Evolutionary conservation across 257 asterid genomes (phyloP), one percentile per base, ranked within the genome.

Genomic region (Salvia rosmarinus): DNA sequence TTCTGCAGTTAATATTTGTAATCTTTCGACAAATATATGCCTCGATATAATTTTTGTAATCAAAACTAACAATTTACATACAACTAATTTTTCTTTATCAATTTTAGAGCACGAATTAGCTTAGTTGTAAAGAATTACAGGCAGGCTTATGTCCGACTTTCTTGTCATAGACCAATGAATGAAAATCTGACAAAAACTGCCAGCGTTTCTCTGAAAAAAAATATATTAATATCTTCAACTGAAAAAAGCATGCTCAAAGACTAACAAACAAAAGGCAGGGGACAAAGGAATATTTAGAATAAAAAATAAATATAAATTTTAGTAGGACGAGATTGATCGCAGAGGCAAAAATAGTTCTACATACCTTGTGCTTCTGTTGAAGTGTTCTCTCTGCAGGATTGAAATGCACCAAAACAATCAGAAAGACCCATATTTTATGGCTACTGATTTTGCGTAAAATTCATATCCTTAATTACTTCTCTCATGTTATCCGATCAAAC

Each of bases 331-430:
- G 4, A 4, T 16, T 1, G 10, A n/a, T 19, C 10, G 16, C 2
- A 20, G 28, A 20, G 30, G 58, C 37, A 19, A 64, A 13, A 11
- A 42, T 12, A 4, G 43, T 6, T 10, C 55, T 3, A 46, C 76
- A 63, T 40, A 90, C 91, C 96, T 82, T 79, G 78, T 20, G 75
- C 34, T 40, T 75, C 79, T 0, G 71, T 37, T 34, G 75, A 66
- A 13, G 73, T 60, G 0, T 77, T 68, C 7, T 78, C 69, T 67
- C 68, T 85, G 73, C 85, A 78, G 30, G 80, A 86, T 78, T 60
- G 82, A 70, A 74, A 85, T 3, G 72, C 85, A 42, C 91, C 82
- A 80, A 84, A 90, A 76, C 97, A 90, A 77, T 70, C 75, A 7
- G 69, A 76, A 42, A 86, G 56, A 3, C 80, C 88, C 97, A 88